These are phyloP conservation scores for Scopulariopsis brevicaulis DNA, from an alignment of 2,329 filamentous ascomycete species.

Conservation along the genomic window DNA sequence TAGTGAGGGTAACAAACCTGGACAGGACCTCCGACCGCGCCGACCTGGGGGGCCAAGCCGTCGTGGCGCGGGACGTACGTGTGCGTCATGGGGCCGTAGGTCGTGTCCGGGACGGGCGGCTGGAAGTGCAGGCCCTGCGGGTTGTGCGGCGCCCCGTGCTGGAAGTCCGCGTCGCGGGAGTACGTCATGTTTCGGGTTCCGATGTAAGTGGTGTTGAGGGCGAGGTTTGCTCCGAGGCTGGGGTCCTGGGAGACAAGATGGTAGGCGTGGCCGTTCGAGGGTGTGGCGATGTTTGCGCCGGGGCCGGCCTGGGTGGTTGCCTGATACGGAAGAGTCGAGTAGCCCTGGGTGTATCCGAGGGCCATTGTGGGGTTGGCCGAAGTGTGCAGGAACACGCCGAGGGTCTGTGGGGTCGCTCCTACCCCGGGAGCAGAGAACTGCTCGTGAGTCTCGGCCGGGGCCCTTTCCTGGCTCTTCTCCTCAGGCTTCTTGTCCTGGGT, in stretches of 20 bases:
- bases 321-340: background rate
- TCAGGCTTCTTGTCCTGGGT: background rate
- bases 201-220: background rate
- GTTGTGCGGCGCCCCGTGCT: slow-evolving; percentile 19
- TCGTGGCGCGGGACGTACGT: slow-evolving; percentile 45
- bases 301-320: background rate
- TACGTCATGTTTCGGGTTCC: slow-evolving; percentile 18
- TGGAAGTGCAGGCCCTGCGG: slow-evolving; percentile 39
- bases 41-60: slow-evolving; percentile 14
- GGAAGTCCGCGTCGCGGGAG: slow-evolving; percentile 21
- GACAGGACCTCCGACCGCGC: slow-evolving; percentile 18
- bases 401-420: background rate
- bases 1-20: slow-evolving; percentile 15
- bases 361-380: slow-evolving; percentile 7
- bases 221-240: background rate
- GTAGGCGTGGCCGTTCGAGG: background rate
- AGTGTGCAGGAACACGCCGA: background rate
- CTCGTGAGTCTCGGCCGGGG: background rate
- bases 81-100: slow-evolving; percentile 41
- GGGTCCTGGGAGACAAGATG: background rate
- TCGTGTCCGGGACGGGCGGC: slow-evolving; percentile 46
- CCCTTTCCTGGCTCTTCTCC: background rate
- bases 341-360: background rate
- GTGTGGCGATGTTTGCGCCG: background rate
- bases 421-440: background rate